Base-by-base conservation (phyloP, 2,329 filamentous ascomycete species). In the Aspergillus novoparasiticus region DNA sequence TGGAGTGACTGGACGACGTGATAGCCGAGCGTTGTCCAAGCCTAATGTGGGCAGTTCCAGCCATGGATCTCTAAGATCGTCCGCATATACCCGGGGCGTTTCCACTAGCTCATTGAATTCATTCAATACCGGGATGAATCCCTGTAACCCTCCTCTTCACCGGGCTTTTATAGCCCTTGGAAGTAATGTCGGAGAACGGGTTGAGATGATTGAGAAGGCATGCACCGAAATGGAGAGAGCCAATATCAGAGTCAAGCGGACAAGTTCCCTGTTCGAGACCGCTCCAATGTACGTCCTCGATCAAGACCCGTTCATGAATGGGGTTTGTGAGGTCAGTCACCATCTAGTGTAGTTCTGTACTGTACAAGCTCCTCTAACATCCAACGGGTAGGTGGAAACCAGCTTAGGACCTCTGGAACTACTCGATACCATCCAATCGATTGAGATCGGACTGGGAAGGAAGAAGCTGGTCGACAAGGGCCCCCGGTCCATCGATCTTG, bases 211-310 rank as follows among this genome's bases (percentile, higher is more conserved):
- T 68, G 93, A 97, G 77, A 84, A 85, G 71, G 94, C 95, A 0
- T 94, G 93, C 75, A 83, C 83, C 51, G 86, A 90, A 74, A 93
- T 99, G 87, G 87, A 91, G 66, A 81, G 83, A 51, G 83, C 87
- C 26, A 89, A 88, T 39, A 92, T 98, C 73, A 86, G 80, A 59
- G 86, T 99, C 45, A 85, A 87, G 72, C 85, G 89, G 71, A 97
- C 94, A 0, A 98, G 94, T 76, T 90, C 89, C 65, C 83, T 99
- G 3, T 99, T 95, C 86, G 93, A 98, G 81, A 99, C 94, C 4
- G 89, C 92, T 71, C 93, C 95, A 26, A 99, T 99, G 95, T 99
- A 99, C 78, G 91, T 97, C 67, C 82, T 91, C 66, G 90, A 97
- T 66, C 95, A 99, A 77, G 89, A 89, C 66, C 86, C 87, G 34